phyloP scores from a whole-genome alignment of 2,329 filamentous ascomycete genomes.

The Thermothelomyces thermophilus region DNA sequence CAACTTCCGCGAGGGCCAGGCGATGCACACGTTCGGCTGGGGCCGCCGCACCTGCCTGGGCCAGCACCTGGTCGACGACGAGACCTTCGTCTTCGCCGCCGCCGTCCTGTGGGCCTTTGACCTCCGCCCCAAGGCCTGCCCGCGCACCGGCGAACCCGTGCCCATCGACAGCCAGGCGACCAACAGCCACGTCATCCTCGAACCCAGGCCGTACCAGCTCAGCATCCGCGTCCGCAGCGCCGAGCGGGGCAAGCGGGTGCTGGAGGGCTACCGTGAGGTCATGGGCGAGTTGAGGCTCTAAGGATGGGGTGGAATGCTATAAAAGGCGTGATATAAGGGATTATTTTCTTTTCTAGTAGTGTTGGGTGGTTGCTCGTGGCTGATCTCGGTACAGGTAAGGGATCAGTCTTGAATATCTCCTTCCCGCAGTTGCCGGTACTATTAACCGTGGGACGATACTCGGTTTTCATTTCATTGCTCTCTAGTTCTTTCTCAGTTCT shows the following conservation, averaged over 20 bases:
- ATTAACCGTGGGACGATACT: too few relatives aligned
- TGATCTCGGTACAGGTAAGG: too few relatives aligned
- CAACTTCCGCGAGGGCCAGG: slow-evolving; percentile 50
- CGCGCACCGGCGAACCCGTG: slow-evolving; percentile 36
- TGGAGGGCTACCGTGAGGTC: slow-evolving; percentile 24
- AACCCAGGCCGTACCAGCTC: slow-evolving; percentile 42
- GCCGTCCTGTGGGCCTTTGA: slow-evolving; percentile 45
- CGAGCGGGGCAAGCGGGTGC: slow-evolving; percentile 33
- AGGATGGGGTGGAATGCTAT: background rate
- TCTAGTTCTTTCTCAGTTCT: too few relatives aligned
- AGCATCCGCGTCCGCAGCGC: slow-evolving; percentile 37
- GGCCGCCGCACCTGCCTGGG: slow-evolving; percentile 57
- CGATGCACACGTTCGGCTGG: slow-evolving; percentile 59
- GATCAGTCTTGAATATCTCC: too few relatives aligned
- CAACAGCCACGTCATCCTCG: slow-evolving; percentile 47
- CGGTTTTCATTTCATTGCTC: too few relatives aligned
- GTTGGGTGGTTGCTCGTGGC: too few relatives aligned
- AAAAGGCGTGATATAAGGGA: background rate
- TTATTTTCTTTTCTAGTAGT: too few relatives aligned
- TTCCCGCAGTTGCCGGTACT: too few relatives aligned
- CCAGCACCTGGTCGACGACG: slow-evolving; percentile 55
- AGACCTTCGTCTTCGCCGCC: slow-evolving; percentile 46
- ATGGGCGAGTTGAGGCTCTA: slow-evolving; percentile 9
- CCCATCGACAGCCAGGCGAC: slow-evolving; percentile 44
- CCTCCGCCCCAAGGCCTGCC: slow-evolving; percentile 35